Evolutionary conservation across 2,329 filamentous ascomycete species (phyloP).

Genomic region (Colletotrichum sp.): DNA sequence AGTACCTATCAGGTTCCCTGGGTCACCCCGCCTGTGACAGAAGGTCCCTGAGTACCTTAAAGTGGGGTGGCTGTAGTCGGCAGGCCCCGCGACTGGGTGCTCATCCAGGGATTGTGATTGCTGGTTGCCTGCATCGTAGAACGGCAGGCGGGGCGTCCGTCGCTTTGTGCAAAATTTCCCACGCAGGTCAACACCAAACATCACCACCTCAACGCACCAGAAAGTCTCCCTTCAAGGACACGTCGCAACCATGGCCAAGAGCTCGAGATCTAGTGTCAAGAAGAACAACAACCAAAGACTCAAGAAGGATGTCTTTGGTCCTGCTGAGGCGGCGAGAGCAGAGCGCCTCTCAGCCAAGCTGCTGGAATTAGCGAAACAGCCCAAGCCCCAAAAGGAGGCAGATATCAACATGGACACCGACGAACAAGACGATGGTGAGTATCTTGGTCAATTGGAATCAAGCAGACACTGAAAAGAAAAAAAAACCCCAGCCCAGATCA

Average conservation of each 20-base stretch:
- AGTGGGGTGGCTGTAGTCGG: slow-evolving; percentile 11
- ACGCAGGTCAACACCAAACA: neutral
- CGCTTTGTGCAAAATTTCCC: slow-evolving; percentile 14
- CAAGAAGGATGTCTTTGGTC: slow-evolving; percentile 83
- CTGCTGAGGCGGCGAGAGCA: slow-evolving; percentile 78
- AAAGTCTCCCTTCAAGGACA: neutral
- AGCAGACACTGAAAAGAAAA: slow-evolving; percentile 9
- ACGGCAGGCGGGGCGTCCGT: slow-evolving; percentile 6
- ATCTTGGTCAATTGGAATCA: neutral
- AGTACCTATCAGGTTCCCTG: no score
- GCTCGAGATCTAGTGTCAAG: slow-evolving; percentile 75
- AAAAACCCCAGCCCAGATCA: slow-evolving; percentile 25
- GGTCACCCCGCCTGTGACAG: no score
- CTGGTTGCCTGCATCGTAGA: neutral
- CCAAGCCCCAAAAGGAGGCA: slow-evolving; percentile 65
- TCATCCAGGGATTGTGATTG: neutral
- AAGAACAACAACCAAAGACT: slow-evolving; percentile 86
- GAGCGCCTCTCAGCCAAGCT: slow-evolving; percentile 87
- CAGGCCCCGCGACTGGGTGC: neutral
- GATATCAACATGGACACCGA: slow-evolving; percentile 55
- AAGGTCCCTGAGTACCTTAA: neutral
- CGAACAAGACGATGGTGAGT: slow-evolving; percentile 24
- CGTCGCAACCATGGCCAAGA: slow-evolving; percentile 78
- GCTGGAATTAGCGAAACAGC: slow-evolving; percentile 77
- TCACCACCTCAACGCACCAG: neutral